Percentiles rank a stretch among this genome's conserved stretches.
These are phyloP conservation scores for Neofusicoccum sp. DNA, from an alignment of 2,329 filamentous ascomycete genomes.

Conservation along the genomic window DNA sequence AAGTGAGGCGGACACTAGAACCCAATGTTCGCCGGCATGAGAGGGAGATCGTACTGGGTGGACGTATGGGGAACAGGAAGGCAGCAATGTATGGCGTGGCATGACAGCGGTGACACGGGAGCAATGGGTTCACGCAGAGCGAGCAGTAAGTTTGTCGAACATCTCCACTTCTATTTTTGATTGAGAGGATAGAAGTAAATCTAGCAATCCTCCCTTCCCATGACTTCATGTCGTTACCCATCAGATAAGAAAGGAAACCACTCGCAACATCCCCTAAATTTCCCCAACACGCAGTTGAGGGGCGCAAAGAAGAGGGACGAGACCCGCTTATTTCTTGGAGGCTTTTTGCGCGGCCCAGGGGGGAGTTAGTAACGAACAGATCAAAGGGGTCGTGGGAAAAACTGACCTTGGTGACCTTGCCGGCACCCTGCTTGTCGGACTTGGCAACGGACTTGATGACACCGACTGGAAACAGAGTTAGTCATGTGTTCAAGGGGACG, in stretches of 20 bases:
- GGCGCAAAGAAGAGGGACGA: background rate
- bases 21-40: no score
- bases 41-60: background rate
- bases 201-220: slow-evolving; percentile 15
- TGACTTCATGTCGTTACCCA: slow-evolving; percentile 9
- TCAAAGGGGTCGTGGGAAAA: background rate
- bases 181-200: slow-evolving; percentile 17
- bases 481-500: background rate
- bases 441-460: slow-evolving; percentile 71
- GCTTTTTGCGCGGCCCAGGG: slow-evolving; percentile 22
- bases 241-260: slow-evolving; percentile 11
- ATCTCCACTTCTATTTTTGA: slow-evolving; percentile 18
- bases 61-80: background rate
- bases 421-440: slow-evolving; percentile 45
- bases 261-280: no score
- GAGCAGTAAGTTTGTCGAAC: background rate
- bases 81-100: no score
- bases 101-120: background rate
- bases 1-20: no score
- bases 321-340: slow-evolving; percentile 38
- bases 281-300: background rate
- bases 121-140: background rate
- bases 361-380: background rate
- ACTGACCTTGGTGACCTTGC: slow-evolving; percentile 52
- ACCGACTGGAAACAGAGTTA: slow-evolving; percentile 57